These are phyloP conservation scores for Blastosporella zonata DNA, from an alignment of 1,284 basidiomycete genomes.

Conservation along the genomic window DNA sequence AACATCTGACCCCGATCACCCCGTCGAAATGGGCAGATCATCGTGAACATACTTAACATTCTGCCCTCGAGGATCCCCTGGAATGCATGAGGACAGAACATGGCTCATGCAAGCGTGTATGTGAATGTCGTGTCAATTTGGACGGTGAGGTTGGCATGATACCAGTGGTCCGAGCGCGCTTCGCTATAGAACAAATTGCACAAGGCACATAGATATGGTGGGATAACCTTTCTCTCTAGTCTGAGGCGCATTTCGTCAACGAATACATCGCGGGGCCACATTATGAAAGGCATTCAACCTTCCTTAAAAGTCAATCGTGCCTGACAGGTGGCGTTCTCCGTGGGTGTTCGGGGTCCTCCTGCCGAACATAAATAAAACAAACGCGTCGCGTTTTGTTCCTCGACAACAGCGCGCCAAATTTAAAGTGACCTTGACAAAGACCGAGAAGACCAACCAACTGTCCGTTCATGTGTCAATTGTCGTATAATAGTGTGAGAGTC, in stretches of 20 bases:
- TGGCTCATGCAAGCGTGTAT: not conserved
- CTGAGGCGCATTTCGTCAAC: slow-evolving; percentile 3
- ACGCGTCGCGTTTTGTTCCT: slow-evolving; percentile 34
- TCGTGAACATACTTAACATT: slow-evolving; percentile 1
- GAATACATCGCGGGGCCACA: slow-evolving; percentile 1
- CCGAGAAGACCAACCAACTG: slow-evolving; percentile 3
- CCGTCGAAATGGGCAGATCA: slow-evolving; percentile 2
- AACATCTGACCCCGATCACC: slow-evolving; percentile 36
- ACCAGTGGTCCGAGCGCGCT: not conserved
- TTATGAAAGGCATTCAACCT: slow-evolving; percentile 18
- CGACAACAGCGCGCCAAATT: too few species aligned
- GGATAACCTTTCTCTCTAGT: not conserved
- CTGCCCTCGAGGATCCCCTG: not conserved
- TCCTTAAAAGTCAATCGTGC: slow-evolving; percentile 18
- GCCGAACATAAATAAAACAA: slow-evolving; percentile 33
- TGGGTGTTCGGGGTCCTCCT: slow-evolving; percentile 34
- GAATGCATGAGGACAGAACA: not conserved
- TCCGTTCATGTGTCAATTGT: slow-evolving; percentile 22
- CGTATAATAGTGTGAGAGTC: slow-evolving; percentile 19
- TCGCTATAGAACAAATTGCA: not conserved
- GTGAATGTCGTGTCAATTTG: not conserved
- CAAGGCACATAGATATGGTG: not conserved
- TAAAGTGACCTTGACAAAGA: too few species aligned
- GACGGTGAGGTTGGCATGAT: not conserved
- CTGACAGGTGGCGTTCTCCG: slow-evolving; percentile 19